Conservation (phyloP, 768 basidiomycete species). For the Psilocybe azurescens region DNA sequence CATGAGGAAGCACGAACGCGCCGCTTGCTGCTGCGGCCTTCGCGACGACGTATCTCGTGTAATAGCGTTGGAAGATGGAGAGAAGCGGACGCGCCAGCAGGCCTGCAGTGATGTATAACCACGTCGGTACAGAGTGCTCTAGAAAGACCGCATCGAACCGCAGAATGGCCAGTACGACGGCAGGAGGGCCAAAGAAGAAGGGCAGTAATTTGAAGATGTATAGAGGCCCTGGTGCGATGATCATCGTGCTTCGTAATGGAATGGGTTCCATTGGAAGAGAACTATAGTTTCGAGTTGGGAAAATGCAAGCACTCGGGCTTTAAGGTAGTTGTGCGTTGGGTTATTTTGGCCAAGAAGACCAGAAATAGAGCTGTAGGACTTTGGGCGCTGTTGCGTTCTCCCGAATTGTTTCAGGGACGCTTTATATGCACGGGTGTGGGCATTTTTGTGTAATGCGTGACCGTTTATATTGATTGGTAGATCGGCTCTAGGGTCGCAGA, state of each 20-base stretch:
- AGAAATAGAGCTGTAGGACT: background rate
- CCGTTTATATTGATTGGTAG: too few relatives aligned
- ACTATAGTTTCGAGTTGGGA: background rate
- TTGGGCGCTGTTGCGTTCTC: constrained; percentile 1
- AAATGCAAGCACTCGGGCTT: background rate
- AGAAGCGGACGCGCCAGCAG: constrained; percentile 17
- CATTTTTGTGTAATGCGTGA: background rate
- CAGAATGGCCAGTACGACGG: constrained; percentile 1
- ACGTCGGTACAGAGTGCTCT: constrained; percentile 4
- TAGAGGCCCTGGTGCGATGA: constrained; percentile 13
- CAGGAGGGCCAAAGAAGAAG: constrained; percentile 15
- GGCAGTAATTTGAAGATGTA: constrained; percentile 17
- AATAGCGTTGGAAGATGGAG: constrained; percentile 20
- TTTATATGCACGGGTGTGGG: background rate
- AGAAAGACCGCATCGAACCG: background rate
- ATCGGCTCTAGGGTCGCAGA: too few relatives aligned
- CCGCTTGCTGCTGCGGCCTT: constrained; percentile 13
- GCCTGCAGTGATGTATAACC: constrained; percentile 6
- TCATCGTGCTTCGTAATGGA: constrained; percentile 1
- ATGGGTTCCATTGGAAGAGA: background rate
- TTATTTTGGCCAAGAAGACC: background rate
- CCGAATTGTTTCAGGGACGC: background rate
- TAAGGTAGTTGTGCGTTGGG: background rate
- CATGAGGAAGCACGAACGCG: constrained; percentile 17
- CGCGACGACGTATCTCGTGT: constrained; percentile 14